phyloP scores from a whole-genome alignment of 129 eudicot species.

The Glebionis coronaria region DNA sequence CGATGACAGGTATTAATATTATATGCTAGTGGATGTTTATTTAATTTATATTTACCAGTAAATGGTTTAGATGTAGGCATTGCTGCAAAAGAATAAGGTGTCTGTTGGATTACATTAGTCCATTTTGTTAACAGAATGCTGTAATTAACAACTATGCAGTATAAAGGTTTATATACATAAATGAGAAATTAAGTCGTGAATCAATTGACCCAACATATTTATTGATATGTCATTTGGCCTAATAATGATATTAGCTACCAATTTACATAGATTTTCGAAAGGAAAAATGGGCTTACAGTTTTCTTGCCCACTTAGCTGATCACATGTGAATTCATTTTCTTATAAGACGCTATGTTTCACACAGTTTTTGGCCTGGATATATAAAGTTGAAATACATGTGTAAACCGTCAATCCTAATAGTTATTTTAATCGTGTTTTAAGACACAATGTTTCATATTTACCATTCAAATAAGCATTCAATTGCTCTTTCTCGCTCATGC shows the following conservation, averaged over 20 bases:
- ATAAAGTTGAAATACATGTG: not conserved
- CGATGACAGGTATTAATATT: slow-evolving; percentile 66
- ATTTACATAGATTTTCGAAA: not conserved
- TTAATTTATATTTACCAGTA: not conserved
- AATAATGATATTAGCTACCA: not conserved
- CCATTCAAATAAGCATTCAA: slow-evolving; percentile 14
- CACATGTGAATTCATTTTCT: no score
- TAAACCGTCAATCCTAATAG: not conserved
- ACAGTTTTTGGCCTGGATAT: not conserved
- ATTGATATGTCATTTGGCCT: not conserved
- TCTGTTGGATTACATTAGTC: not conserved
- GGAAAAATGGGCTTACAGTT: not conserved
- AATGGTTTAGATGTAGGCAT: not conserved
- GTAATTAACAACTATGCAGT: not conserved
- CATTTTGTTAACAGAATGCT: not conserved
- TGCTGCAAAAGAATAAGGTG: not conserved
- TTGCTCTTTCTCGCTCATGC: slow-evolving; percentile 33
- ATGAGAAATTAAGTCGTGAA: not conserved
- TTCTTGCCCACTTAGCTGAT: not conserved
- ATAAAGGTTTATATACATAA: not conserved
- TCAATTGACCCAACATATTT: not conserved
- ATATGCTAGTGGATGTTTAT: not conserved
- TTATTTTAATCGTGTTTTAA: not conserved
- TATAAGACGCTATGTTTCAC: not conserved
- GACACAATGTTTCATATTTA: not conserved